Evolutionary conservation across 768 basidiomycete species (phyloP), one percentile per base, ranked within the genome.

Genomic region (Phlegmacium glaucopus): DNA sequence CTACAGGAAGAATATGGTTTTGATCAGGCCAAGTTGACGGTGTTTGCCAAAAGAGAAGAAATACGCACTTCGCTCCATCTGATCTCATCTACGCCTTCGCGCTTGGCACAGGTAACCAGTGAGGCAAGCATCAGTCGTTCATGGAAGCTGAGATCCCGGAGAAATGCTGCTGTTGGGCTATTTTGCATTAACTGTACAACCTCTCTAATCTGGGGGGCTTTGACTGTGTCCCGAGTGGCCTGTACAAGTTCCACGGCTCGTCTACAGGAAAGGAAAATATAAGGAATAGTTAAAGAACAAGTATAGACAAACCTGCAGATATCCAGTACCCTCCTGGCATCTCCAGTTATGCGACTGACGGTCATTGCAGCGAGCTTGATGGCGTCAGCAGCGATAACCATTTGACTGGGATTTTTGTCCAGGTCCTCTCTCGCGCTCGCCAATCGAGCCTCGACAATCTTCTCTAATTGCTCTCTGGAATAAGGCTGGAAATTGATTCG

Each of bases 401-500:
- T 70, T 6, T 34, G 22, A 22, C 22, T 34, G 32, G 32, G 11
- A 28, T 61, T 62, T 32, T 76, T 68, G 9, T 77, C 68, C 17
- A 84, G 60, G 35, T 76, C 72, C 51, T 77, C 73, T 44, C 68
- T 72, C 3, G 83, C 79, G 27, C 77, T 78, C 4, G 72, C 72
- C 44, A 99, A 68, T 4, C 96, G 81, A 0, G 90, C 82, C n/a
- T 82, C 78, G 5, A 97, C 88, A 47, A 99, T 99, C 55, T 85
- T 76, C 54, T 85, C 79, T 1, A 99, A 78, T 59, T 91, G 92
- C 4, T 67, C 64, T 28, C 79, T 85, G 25, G 72, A 85, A 61
- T 96, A 99, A 5, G 96, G 88, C 58, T 87, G 80, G 68, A 98
- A 99, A 55, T 93, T 92, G 55, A 93, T 94, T 28, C 92, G 81